Evolutionary conservation across 208 protist species (phyloP).

Genomic region (Acanthamoeba polyphaga): DNA sequence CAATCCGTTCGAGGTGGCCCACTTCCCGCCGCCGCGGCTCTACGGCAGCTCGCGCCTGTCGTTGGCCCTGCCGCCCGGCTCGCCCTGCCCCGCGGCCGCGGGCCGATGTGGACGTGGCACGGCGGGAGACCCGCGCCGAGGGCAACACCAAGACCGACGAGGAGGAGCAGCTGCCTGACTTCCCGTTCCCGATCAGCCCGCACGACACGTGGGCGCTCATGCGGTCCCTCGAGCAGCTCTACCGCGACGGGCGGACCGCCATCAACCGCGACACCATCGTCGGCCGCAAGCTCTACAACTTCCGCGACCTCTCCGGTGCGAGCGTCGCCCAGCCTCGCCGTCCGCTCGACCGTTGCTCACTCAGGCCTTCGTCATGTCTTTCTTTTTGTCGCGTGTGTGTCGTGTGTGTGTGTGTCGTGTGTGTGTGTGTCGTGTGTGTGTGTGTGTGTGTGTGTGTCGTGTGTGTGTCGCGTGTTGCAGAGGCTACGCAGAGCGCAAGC

Average conservation of each 20-base stretch:
- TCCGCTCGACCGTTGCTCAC: not conserved
- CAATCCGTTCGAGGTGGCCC: not conserved
- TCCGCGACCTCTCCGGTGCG: conserved; percentile 24
- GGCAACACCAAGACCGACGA: not conserved
- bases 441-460: not conserved
- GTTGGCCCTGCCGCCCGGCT: not conserved
- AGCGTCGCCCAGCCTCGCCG: not conserved
- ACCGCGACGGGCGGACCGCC: not conserved
- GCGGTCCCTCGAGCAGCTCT: not conserved
- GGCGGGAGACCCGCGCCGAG: not conserved
- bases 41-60: not conserved
- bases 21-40: conserved; percentile 10
- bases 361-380: not conserved
- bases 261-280: conserved; percentile 8
- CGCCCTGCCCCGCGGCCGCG: not conserved
- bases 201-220: not conserved
- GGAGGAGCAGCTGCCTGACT: not conserved
- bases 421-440: no score
- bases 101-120: not conserved
- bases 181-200: not conserved
- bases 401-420: no score
- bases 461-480: not conserved
- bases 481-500: not conserved
- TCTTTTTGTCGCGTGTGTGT: not conserved
- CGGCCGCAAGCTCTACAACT: conserved; percentile 31